Conservation (phyloP, 2,329 filamentous ascomycete genomes). For the Penicillium expansum region DNA sequence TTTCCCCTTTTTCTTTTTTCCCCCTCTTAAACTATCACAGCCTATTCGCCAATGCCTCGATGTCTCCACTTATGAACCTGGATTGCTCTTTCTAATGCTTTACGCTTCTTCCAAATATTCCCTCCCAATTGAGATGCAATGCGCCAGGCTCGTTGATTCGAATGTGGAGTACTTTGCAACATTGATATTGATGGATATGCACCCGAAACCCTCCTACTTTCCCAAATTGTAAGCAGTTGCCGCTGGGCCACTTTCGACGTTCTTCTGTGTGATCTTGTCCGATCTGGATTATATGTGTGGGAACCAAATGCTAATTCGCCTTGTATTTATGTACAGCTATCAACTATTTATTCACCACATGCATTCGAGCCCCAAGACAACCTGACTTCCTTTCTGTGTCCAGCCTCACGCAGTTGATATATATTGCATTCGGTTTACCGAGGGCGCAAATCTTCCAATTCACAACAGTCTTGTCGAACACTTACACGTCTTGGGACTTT, state of each 20-base stretch:
- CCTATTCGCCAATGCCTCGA: background rate
- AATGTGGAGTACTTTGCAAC: background rate
- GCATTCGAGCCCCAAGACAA: background rate
- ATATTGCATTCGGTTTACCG: background rate
- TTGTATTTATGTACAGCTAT: background rate
- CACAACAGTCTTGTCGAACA: background rate
- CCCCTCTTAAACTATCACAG: background rate
- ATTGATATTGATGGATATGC: background rate
- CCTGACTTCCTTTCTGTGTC: background rate
- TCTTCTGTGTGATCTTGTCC: background rate
- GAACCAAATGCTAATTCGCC: background rate
- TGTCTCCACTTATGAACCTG: slow-evolving; percentile 2
- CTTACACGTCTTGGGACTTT: background rate
- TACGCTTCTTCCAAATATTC: background rate
- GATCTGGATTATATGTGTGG: background rate
- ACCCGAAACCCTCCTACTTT: background rate
- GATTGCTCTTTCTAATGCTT: slow-evolving; percentile 1
- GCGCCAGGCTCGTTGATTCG: slow-evolving; percentile 4
- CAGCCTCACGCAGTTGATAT: background rate
- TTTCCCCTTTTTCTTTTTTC: background rate
- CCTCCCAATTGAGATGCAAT: slow-evolving; percentile 6
- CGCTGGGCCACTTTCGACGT: background rate
- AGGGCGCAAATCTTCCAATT: background rate
- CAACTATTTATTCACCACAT: background rate
- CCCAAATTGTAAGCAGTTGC: background rate